A percentile compares a stretch with the other conserved stretches of the same genome.
Evolutionary conservation across 139 green algal species (phyloP).

Genomic region (Chlamydomonas sp.): DNA sequence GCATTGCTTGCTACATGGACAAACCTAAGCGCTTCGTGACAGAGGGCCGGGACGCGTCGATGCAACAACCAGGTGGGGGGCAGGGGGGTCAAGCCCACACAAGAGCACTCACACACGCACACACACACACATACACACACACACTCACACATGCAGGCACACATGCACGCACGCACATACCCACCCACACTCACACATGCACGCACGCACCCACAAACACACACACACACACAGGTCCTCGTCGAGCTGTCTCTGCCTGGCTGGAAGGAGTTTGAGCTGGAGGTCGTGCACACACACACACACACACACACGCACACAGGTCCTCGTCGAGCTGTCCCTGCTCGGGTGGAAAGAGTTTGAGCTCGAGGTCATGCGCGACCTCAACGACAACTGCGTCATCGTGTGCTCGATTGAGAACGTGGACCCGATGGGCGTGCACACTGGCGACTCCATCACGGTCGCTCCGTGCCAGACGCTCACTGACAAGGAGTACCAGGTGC

Average conservation of each 20-base stretch:
- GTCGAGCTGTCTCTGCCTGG: slow-evolving; percentile 91
- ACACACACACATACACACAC: too few relatives aligned
- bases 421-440: slow-evolving; percentile 99
- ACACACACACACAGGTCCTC: slow-evolving; percentile 74
- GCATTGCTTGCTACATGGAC: too few relatives aligned
- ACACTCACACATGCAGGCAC: too few relatives aligned
- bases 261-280: slow-evolving; percentile 95
- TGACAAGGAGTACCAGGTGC: slow-evolving; percentile 98
- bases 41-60: too few relatives aligned
- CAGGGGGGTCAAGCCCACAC: too few relatives aligned
- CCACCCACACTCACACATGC: too few relatives aligned
- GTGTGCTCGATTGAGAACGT: slow-evolving; percentile 99
- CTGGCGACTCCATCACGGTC: slow-evolving; percentile 74
- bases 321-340: slow-evolving; percentile 88
- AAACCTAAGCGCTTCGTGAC: too few relatives aligned
- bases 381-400: slow-evolving; percentile 98
- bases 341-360: slow-evolving; percentile 97
- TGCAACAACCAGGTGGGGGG: too few relatives aligned
- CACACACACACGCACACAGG: slow-evolving; percentile 79
- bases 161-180: too few relatives aligned
- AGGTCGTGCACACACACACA: slow-evolving; percentile 92
- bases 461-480: slow-evolving; percentile 80
- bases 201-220: too few relatives aligned
- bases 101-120: too few relatives aligned
- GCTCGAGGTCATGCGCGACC: slow-evolving; percentile 96